Evolutionary conservation across 2,329 filamentous ascomycete species (phyloP).

Genomic region (Apiospora phragmitis): DNA sequence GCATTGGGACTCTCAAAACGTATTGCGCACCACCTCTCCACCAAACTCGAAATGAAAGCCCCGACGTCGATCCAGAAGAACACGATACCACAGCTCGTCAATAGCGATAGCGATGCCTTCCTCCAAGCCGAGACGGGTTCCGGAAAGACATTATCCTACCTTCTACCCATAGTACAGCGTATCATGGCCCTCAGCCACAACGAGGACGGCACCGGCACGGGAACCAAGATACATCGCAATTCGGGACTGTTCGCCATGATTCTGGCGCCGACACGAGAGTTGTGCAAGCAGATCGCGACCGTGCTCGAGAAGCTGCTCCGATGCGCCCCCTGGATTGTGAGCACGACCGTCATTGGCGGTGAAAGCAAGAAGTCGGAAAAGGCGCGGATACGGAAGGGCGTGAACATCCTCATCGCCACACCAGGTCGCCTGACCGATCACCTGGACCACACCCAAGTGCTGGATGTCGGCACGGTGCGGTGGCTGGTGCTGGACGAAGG

Average conservation of each 20-base stretch:
- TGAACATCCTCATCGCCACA: slow-evolving; percentile 95
- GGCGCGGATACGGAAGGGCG: slow-evolving; percentile 85
- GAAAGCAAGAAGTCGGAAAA: slow-evolving; percentile 81
- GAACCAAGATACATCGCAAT: slow-evolving; percentile 69
- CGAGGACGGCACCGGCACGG: slow-evolving; percentile 44
- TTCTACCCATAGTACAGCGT: slow-evolving; percentile 87
- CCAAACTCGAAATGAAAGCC: slow-evolving; percentile 84
- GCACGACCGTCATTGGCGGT: slow-evolving; percentile 75
- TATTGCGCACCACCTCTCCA: slow-evolving; percentile 78
- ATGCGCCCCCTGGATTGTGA: slow-evolving; percentile 93
- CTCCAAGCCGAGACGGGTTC: slow-evolving; percentile 97
- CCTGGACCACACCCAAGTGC: slow-evolving; percentile 83
- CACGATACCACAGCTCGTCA: slow-evolving; percentile 77
- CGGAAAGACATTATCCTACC: slow-evolving; percentile 95
- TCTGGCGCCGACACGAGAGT: slow-evolving; percentile 88
- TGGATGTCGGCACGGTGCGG: slow-evolving; percentile 84
- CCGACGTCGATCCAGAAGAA: slow-evolving; percentile 95
- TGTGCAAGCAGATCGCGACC: slow-evolving; percentile 89
- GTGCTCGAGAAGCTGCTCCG: slow-evolving; percentile 83
- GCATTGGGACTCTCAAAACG: slow-evolving; percentile 79
- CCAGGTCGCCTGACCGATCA: slow-evolving; percentile 91
- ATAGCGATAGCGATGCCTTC: slow-evolving; percentile 85
- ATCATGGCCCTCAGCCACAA: slow-evolving; percentile 73
- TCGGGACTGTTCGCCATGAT: slow-evolving; percentile 92
- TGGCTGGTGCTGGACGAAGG: slow-evolving; percentile 97